Evolutionary conservation across 768 basidiomycete species (phyloP).

Genomic region (Pleurotus tuber-regium): DNA sequence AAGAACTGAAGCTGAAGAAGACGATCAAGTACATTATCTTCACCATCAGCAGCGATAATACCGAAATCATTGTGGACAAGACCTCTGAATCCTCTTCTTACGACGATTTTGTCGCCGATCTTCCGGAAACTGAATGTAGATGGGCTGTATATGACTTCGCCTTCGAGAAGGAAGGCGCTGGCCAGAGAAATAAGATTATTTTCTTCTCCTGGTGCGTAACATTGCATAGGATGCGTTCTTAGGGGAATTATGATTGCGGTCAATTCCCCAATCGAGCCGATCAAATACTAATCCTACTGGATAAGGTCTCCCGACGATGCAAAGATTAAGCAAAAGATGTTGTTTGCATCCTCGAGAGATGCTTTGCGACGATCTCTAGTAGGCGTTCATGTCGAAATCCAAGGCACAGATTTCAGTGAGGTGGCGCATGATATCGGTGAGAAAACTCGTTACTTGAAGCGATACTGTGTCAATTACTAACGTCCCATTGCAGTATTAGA

Average conservation of each 20-base stretch:
- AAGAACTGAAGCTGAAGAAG: slow-evolving; percentile 74
- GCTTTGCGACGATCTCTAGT: slow-evolving; percentile 69
- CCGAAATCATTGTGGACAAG: slow-evolving; percentile 80
- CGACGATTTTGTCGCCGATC: slow-evolving; percentile 68
- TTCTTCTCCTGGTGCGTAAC: slow-evolving; percentile 68
- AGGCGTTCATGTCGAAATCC: slow-evolving; percentile 80
- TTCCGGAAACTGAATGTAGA: slow-evolving; percentile 75
- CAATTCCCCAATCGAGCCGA: too few relatives aligned
- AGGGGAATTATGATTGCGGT: too few relatives aligned
- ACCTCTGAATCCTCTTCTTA: slow-evolving; percentile 47
- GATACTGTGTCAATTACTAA: neutral
- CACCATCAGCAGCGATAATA: slow-evolving; percentile 54
- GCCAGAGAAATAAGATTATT: slow-evolving; percentile 81
- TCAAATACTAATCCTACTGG: slow-evolving; percentile 16
- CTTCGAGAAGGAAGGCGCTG: slow-evolving; percentile 69
- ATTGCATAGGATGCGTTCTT: too few relatives aligned
- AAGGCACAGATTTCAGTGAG: slow-evolving; percentile 79
- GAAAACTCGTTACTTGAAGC: slow-evolving; percentile 21
- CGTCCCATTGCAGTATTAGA: slow-evolving; percentile 25
- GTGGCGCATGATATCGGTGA: slow-evolving; percentile 68
- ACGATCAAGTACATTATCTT: slow-evolving; percentile 84
- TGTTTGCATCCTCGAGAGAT: slow-evolving; percentile 86
- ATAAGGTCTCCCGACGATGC: slow-evolving; percentile 84
- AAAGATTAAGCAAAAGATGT: slow-evolving; percentile 90
- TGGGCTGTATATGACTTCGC: slow-evolving; percentile 96